Evolutionary conservation across 2,329 filamentous ascomycete species (phyloP), one percentile per base, ranked within the genome.

Genomic region (Cordyceps tenuipes): DNA sequence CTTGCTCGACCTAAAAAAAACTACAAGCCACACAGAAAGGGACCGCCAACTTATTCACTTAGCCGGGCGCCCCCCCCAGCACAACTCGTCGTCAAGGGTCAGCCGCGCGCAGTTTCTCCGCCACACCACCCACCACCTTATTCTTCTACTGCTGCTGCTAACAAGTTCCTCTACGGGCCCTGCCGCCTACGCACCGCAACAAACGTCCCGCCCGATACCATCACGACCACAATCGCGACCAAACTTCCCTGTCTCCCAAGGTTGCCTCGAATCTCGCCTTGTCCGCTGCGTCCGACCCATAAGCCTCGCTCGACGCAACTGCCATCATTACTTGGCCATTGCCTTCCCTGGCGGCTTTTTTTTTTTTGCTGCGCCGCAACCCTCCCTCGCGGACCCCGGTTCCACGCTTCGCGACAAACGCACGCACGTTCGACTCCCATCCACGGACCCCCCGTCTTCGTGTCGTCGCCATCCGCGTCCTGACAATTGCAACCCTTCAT

Each of bases 71-170:
- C 23, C 2, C 23, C 2, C 58, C 44, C 44, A 17, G 12, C 44
- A 47, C 9, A 29, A 29, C 29, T 29, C 29, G 29, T 29, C 29
- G 34, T 36, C 34, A 36, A 36, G 34, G 34, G 44, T 60, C 58
- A 60, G 58, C 58, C 58, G 49, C 57, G 57, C 51, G 41, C 41
- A 26, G 57, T 48, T 43, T 54, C 57, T 60, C 50, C 58, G 44
- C 58, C 44, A 31, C 21, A 54, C 23, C 44, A 60, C 44, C 50
- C 58, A 44, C 17, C 43, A 19, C 9, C 43, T n/a, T 17, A 49
- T 36, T 52, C 43, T 26, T 47, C 21, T 54, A 19, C 23, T 6
- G 15, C 56, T 31, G 23, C 21, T 50, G 29, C 34, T 36, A 36
- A 29, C 29, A 29, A 36, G 34, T 36, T 36, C 34, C 34, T 13